Percentiles rank a stretch among this genome's conserved stretches.
phyloP scores from a whole-genome alignment of 2,329 filamentous ascomycete genomes.

The Sporothrix variecibatus region DNA sequence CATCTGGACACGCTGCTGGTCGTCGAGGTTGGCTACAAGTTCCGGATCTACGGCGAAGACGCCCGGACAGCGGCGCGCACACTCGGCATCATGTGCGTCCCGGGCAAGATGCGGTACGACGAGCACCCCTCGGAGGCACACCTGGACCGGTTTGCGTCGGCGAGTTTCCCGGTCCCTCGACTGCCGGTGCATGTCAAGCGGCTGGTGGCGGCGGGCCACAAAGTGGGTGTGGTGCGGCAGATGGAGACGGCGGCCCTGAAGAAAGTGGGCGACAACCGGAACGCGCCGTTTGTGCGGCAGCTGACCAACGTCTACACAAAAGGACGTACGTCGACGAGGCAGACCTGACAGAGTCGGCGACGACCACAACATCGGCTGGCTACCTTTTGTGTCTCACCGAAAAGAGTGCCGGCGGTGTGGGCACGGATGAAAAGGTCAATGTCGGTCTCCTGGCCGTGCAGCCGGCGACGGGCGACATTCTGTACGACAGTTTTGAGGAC shows the following conservation, averaged over 20 bases:
- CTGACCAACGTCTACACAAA: conserved; percentile 96
- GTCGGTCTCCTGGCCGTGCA: conserved; percentile 93
- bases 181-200: conserved; percentile 92
- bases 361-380: conserved; percentile 52
- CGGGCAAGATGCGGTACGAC: conserved; percentile 91
- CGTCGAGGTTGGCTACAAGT: conserved; percentile 97
- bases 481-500: conserved; percentile 95
- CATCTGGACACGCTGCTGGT: conserved; percentile 88
- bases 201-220: conserved; percentile 87
- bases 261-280: conserved; percentile 91
- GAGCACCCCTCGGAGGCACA: conserved; percentile 94
- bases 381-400: conserved; percentile 94
- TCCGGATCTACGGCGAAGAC: conserved; percentile 95
- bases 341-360: conserved; percentile 51
- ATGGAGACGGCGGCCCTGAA: conserved; percentile 94
- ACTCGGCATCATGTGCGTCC: conserved; percentile 93
- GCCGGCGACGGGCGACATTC: conserved; percentile 90
- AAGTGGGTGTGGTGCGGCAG: conserved; percentile 93
- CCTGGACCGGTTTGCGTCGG: conserved; percentile 86
- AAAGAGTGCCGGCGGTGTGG: conserved; percentile 59
- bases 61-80: conserved; percentile 86
- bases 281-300: conserved; percentile 86
- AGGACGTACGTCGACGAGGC: conserved; percentile 97
- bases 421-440: conserved; percentile 89
- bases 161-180: conserved; percentile 90